Percentiles rank a stretch among this genome's conserved stretches.
Conservation (phyloP, 257 asterid species). For the Nicotiana knightiana region DNA sequence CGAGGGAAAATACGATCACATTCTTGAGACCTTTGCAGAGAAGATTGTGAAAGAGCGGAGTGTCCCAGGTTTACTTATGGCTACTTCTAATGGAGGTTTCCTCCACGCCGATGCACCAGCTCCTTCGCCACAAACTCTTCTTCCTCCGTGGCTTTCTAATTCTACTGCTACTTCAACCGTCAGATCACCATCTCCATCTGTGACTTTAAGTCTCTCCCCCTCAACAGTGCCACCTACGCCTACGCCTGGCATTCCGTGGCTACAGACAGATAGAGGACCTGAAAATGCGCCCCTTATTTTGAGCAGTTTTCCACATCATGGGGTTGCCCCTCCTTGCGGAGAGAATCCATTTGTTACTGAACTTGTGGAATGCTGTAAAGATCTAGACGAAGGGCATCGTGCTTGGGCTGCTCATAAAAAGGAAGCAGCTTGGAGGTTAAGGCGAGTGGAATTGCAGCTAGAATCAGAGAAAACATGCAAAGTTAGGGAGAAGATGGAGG, state of each 20-base stretch:
- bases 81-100: constrained; percentile 46
- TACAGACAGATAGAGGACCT: constrained; percentile 28
- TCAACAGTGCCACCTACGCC: constrained; percentile 34
- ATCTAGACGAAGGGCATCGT: constrained; percentile 71
- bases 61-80: constrained; percentile 33
- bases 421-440: constrained; percentile 83
- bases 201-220: constrained; percentile 62
- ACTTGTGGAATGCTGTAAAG: constrained; percentile 67
- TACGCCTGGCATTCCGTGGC: constrained; percentile 40
- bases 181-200: constrained; percentile 54
- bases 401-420: constrained; percentile 74
- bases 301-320: constrained; percentile 24
- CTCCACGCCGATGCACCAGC: constrained; percentile 32
- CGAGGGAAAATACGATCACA: constrained; percentile 53
- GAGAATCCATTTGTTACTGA: constrained; percentile 44
- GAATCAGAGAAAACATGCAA: constrained; percentile 79
- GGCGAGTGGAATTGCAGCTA: constrained; percentile 68
- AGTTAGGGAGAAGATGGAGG: constrained; percentile 76
- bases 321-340: constrained; percentile 21
- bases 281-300: constrained; percentile 13
- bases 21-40: constrained; percentile 52
- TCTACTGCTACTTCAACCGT: constrained; percentile 33
- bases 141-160: constrained; percentile 78
- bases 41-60: constrained; percentile 42
- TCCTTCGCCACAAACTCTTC: constrained; percentile 25